phyloP scores from a whole-genome alignment of 208 protist genomes.

The Tetramitus jugosus region DNA sequence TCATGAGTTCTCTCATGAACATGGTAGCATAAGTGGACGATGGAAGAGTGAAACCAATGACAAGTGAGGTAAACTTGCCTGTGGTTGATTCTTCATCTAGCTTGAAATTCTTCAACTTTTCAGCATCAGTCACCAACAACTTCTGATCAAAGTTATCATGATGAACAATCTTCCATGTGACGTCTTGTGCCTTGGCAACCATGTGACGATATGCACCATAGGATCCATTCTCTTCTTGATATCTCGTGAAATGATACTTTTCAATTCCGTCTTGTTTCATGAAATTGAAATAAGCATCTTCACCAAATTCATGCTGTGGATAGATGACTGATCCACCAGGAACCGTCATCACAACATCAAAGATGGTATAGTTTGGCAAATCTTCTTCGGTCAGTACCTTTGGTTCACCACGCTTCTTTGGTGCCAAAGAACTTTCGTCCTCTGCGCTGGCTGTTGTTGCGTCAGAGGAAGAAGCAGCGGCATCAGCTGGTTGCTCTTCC shows the following conservation, averaged over 20 bases:
- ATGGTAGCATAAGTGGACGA: constrained; percentile 49
- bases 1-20: constrained; percentile 39
- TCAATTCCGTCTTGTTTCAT: constrained; percentile 28
- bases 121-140: constrained; percentile 30
- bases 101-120: constrained; percentile 16
- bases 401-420: neutral
- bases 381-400: constrained; percentile 16
- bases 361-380: constrained; percentile 47
- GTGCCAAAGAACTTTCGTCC: too few relatives aligned
- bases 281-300: constrained; percentile 48
- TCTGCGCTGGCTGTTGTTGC: too few relatives aligned
- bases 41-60: constrained; percentile 39
- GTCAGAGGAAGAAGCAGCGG: too few relatives aligned
- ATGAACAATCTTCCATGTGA: constrained; percentile 23
- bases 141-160: constrained; percentile 28
- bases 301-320: constrained; percentile 43
- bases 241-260: neutral
- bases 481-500: neutral
- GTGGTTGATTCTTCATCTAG: neutral
- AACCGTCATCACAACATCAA: constrained; percentile 73
- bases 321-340: constrained; percentile 65
- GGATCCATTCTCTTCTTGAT: neutral
- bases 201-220: constrained; percentile 39
- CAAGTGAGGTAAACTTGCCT: neutral
- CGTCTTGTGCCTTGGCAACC: constrained; percentile 28